Percentiles rank a stretch among this genome's conserved stretches.
These are phyloP conservation scores for Kazachstania sp. DNA, from an alignment of 1,139 yeast genomes.

Conservation along the genomic window DNA sequence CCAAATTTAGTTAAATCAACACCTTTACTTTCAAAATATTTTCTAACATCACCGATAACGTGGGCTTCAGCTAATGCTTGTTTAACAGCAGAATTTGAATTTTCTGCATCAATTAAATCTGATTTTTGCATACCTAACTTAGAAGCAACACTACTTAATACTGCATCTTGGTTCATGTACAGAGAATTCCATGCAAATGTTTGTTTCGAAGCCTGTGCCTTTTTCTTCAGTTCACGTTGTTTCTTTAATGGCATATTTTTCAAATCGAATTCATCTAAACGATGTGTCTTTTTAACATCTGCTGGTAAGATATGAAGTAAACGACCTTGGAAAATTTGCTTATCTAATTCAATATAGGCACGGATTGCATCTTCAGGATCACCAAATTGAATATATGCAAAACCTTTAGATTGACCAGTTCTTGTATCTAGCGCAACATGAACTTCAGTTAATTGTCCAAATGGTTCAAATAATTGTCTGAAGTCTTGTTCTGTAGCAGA, in stretches of 20 bases:
- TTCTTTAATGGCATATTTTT: slow-evolving; percentile 87
- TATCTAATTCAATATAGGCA: slow-evolving; percentile 70
- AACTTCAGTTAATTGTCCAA: slow-evolving; percentile 63
- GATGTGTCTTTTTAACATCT: slow-evolving; percentile 67
- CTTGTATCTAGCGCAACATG: slow-evolving; percentile 88
- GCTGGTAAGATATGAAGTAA: slow-evolving; percentile 84
- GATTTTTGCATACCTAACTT: slow-evolving; percentile 77
- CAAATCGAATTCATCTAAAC: slow-evolving; percentile 80
- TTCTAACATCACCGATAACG: slow-evolving; percentile 83
- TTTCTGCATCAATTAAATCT: slow-evolving; percentile 79
- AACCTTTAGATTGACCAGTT: slow-evolving; percentile 87
- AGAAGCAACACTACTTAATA: slow-evolving; percentile 78
- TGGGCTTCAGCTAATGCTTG: slow-evolving; percentile 98
- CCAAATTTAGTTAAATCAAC: slow-evolving; percentile 72
- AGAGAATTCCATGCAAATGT: slow-evolving; percentile 95
- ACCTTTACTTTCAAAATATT: slow-evolving; percentile 75
- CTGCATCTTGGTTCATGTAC: slow-evolving; percentile 86
- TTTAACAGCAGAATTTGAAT: slow-evolving; percentile 85
- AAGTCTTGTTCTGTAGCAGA: slow-evolving; percentile 77
- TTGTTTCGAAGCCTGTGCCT: slow-evolving; percentile 72
- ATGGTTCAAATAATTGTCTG: slow-evolving; percentile 37
- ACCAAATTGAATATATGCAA: slow-evolving; percentile 72
- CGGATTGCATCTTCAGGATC: slow-evolving; percentile 61
- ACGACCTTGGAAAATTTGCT: slow-evolving; percentile 90
- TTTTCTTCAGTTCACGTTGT: slow-evolving; percentile 75